Percentiles rank a stretch among this genome's conserved stretches.
phyloP scores from a whole-genome alignment of 2,329 filamentous ascomycete species.

The Alternaria dauci region DNA sequence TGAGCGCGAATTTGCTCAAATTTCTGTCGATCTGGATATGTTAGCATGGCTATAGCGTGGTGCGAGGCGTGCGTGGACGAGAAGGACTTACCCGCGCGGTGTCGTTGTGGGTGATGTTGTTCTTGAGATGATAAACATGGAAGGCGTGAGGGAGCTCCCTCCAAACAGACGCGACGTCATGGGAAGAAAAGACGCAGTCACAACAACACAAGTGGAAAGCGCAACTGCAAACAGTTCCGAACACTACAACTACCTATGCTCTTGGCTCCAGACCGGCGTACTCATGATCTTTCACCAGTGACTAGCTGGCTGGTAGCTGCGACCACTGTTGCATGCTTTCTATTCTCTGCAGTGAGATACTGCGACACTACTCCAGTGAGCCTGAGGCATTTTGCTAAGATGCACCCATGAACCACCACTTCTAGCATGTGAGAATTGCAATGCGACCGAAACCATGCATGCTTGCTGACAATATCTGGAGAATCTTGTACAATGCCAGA shows the following conservation, averaged over 20 bases:
- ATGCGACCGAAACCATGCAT: too few species aligned
- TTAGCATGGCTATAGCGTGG: slow-evolving; percentile 45
- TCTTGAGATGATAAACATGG: slow-evolving; percentile 22
- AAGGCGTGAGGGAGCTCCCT: slow-evolving; percentile 24
- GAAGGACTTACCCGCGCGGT: slow-evolving; percentile 26
- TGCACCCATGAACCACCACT: too few species aligned
- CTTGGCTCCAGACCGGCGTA: neutral
- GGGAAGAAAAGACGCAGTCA: slow-evolving; percentile 7
- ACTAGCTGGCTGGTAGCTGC: neutral
- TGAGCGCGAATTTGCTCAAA: slow-evolving; percentile 46
- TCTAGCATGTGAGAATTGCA: too few species aligned
- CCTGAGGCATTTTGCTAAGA: accelerated
- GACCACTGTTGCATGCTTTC: accelerated
- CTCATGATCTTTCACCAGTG: neutral
- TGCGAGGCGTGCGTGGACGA: slow-evolving; percentile 8
- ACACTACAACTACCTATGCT: neutral
- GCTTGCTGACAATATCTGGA: too few species aligned
- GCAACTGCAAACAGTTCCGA: neutral
- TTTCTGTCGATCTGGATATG: slow-evolving; percentile 41
- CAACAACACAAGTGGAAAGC: neutral
- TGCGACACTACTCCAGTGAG: neutral
- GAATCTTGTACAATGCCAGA: accelerated
- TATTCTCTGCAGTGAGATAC: neutral
- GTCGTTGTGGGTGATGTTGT: slow-evolving; percentile 17
- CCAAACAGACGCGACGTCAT: slow-evolving; percentile 20